Percentiles rank a stretch among this genome's conserved stretches.
Conservation (phyloP, 2,329 filamentous ascomycete genomes). For the Penicillium glabrum region DNA sequence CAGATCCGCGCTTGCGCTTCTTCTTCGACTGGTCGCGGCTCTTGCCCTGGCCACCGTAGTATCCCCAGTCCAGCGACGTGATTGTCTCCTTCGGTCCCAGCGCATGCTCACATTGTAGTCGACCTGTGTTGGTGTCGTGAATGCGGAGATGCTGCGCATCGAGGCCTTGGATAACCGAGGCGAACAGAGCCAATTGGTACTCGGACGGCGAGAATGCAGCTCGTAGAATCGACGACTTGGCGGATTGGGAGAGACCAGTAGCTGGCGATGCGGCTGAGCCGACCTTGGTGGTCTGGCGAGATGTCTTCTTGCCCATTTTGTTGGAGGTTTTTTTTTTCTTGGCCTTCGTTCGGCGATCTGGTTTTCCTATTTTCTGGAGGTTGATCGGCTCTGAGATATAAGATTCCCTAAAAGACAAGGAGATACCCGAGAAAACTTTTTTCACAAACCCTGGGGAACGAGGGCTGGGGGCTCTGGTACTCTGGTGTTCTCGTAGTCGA, state of each 20-base stretch:
- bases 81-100: conserved; percentile 48
- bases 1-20: conserved; percentile 51
- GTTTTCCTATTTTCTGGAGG: conserved; percentile 8
- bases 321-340: conserved; percentile 16
- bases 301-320: conserved; percentile 48
- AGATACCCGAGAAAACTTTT: conserved; percentile 11
- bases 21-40: conserved; percentile 47
- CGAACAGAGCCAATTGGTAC: conserved; percentile 53
- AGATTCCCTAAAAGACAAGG: conserved; percentile 1
- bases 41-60: conserved; percentile 35
- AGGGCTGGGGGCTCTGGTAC: conserved; percentile 26
- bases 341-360: conserved; percentile 4
- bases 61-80: conserved; percentile 54
- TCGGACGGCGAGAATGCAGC: conserved; percentile 53
- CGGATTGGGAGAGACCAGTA: conserved; percentile 36
- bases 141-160: conserved; percentile 54
- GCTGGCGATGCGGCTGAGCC: conserved; percentile 43
- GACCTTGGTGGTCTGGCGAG: conserved; percentile 44
- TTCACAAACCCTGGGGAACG: conserved; percentile 17
- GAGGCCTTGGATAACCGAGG: conserved; percentile 54
- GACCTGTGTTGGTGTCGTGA: conserved; percentile 52
- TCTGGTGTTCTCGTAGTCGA: conserved; percentile 28
- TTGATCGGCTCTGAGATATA: not conserved
- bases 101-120: conserved; percentile 52
- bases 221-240: conserved; percentile 49